Conservation (phyloP, 495 filamentous ascomycete species). For the Bacidia rubella region DNA sequence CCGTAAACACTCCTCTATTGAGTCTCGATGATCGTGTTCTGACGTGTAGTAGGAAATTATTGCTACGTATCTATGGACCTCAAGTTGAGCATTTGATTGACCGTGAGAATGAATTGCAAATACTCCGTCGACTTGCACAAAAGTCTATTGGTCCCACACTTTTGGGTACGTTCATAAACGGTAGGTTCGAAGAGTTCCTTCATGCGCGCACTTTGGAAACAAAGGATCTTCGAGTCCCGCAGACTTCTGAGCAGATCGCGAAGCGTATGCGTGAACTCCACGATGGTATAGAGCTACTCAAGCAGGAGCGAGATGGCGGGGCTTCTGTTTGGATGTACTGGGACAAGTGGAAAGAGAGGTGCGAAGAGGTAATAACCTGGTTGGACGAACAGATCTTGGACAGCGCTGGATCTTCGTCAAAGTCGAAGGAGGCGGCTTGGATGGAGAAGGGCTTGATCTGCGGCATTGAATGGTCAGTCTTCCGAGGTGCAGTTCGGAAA, state of each 20-base stretch:
- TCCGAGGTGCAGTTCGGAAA: slow-evolving; percentile 59
- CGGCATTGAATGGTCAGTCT: slow-evolving; percentile 71
- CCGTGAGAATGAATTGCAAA: slow-evolving; percentile 74
- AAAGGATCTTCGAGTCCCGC: slow-evolving; percentile 62
- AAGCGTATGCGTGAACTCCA: slow-evolving; percentile 97
- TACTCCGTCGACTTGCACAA: slow-evolving; percentile 70
- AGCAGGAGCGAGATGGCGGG: slow-evolving; percentile 61
- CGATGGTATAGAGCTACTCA: slow-evolving; percentile 75
- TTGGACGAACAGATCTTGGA: slow-evolving; percentile 55
- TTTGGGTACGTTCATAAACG: slow-evolving; percentile 88
- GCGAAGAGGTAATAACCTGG: slow-evolving; percentile 61
- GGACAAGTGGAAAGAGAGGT: slow-evolving; percentile 85
- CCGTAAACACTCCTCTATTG: slow-evolving; percentile 36
- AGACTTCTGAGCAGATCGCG: slow-evolving; percentile 85
- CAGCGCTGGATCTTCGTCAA: slow-evolving; percentile 23
- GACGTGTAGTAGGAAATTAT: slow-evolving; percentile 48
- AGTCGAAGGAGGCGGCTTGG: slow-evolving; percentile 38
- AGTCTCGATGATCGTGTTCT: slow-evolving; percentile 38
- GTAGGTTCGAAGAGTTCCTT: slow-evolving; percentile 91
- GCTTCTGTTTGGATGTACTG: slow-evolving; percentile 82
- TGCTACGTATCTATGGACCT: slow-evolving; percentile 87
- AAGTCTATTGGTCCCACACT: slow-evolving; percentile 89
- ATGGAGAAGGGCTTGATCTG: slow-evolving; percentile 62
- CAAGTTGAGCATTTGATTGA: slow-evolving; percentile 95
- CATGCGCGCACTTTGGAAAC: slow-evolving; percentile 67